These are phyloP conservation scores for Aspergillus piperis DNA, from an alignment of 2,329 filamentous ascomycete genomes.

Conservation along the genomic window DNA sequence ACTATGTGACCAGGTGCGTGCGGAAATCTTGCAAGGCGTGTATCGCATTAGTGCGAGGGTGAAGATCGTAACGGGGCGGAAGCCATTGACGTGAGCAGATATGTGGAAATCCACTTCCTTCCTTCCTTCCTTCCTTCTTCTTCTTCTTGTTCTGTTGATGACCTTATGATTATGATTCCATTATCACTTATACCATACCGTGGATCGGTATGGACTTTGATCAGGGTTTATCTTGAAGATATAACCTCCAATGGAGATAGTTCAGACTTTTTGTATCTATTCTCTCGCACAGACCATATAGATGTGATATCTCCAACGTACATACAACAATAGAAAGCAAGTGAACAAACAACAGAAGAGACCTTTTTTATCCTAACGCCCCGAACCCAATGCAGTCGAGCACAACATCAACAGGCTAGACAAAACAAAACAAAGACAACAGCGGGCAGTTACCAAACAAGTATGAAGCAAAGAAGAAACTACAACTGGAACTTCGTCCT, in stretches of 20 bases:
- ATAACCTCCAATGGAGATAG: not conserved
- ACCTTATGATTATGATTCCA: too few relatives aligned
- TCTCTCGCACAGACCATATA: not conserved
- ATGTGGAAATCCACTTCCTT: too few relatives aligned
- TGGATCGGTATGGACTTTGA: too few relatives aligned
- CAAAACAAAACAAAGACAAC: not conserved
- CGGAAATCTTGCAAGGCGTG: constrained; percentile 34
- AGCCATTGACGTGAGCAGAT: constrained; percentile 19
- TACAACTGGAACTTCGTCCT: constrained; percentile 90
- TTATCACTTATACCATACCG: too few relatives aligned
- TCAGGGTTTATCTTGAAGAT: not conserved
- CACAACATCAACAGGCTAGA: constrained; percentile 1
- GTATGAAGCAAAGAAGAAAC: constrained; percentile 14
- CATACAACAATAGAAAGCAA: not conserved
- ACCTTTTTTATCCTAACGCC: constrained; percentile 1
- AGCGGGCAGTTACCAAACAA: not conserved
- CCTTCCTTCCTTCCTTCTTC: too few relatives aligned
- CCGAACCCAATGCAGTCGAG: constrained; percentile 7
- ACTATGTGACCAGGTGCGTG: constrained; percentile 41
- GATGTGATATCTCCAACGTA: not conserved
- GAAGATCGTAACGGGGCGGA: constrained; percentile 33
- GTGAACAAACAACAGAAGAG: not conserved
- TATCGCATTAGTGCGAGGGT: constrained; percentile 29
- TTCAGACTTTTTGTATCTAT: not conserved
- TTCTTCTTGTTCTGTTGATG: too few relatives aligned